phyloP scores from a whole-genome alignment of 192 early-diverging fungal genomes.

The Blastocladiella britannica region DNA sequence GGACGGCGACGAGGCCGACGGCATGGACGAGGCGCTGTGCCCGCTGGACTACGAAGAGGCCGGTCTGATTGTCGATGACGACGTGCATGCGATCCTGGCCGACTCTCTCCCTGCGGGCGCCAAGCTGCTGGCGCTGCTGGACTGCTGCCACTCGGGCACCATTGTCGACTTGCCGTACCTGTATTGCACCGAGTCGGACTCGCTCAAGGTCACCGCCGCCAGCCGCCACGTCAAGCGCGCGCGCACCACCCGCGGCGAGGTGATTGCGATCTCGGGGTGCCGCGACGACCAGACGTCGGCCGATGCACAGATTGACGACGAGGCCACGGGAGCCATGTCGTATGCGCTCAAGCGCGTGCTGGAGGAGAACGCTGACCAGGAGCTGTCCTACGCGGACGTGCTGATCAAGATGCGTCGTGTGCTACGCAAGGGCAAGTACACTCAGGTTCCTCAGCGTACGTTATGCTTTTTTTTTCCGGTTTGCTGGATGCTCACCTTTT shows the following conservation, averaged over 20 bases:
- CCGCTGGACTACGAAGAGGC: slow-evolving; percentile 5
- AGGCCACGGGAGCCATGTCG: slow-evolving; percentile 43
- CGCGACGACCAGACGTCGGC: slow-evolving; percentile 46
- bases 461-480: too few relatives aligned
- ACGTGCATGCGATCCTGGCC: slow-evolving; percentile 1
- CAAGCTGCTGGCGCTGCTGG: slow-evolving; percentile 3
- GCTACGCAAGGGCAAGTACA: too few relatives aligned
- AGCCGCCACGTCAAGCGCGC: too few relatives aligned
- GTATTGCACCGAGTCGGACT: slow-evolving; percentile 4
- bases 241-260: slow-evolving; percentile 35
- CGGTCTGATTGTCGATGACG: slow-evolving; percentile 5
- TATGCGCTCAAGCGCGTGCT: too few relatives aligned
- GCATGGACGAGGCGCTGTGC: slow-evolving; percentile 1
- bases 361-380: too few relatives aligned
- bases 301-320: slow-evolving; percentile 39
- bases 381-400: too few relatives aligned
- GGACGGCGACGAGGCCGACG: slow-evolving; percentile 6
- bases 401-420: too few relatives aligned
- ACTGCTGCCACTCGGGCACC: slow-evolving; percentile 7
- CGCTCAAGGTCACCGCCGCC: slow-evolving; percentile 10
- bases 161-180: slow-evolving; percentile 3
- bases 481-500: too few relatives aligned
- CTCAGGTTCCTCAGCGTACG: too few relatives aligned
- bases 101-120: slow-evolving; percentile 3
- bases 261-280: slow-evolving; percentile 45